These are phyloP conservation scores for Nyctanthes arbortristis DNA, from an alignment of 257 asterid genomes.

Conservation along the genomic window DNA sequence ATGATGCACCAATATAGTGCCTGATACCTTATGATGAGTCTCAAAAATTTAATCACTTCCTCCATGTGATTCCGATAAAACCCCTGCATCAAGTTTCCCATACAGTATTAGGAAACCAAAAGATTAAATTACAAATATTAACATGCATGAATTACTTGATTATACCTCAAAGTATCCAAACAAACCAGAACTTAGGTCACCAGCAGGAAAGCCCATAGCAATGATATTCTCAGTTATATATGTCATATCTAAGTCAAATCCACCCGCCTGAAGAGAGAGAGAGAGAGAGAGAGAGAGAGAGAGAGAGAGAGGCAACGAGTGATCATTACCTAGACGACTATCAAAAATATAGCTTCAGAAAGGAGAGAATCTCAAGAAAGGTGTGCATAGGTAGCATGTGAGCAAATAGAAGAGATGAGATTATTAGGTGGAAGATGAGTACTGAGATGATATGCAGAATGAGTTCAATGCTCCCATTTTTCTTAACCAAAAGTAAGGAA, in stretches of 20 bases:
- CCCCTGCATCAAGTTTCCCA: constrained; percentile 57
- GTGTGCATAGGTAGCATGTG: background rate
- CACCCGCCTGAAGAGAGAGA: constrained; percentile 73
- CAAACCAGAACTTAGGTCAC: constrained; percentile 94
- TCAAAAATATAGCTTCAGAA: constrained; percentile 14
- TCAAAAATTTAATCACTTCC: constrained; percentile 96
- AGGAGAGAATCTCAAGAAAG: constrained; percentile 9
- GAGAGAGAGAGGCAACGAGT: no score
- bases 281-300: constrained; percentile 12
- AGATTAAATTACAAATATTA: constrained; percentile 14
- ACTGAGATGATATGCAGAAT: background rate
- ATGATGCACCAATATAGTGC: background rate
- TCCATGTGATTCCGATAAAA: constrained; percentile 97
- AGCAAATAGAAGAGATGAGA: background rate
- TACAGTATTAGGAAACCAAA: constrained; percentile 22
- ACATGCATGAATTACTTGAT: constrained; percentile 1
- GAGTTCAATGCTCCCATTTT: constrained; percentile 1
- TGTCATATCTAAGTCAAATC: constrained; percentile 98
- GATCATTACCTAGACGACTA: constrained; percentile 12
- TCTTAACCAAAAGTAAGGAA: background rate
- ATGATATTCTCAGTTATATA: constrained; percentile 91
- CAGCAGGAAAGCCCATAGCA: constrained; percentile 99
- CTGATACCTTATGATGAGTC: constrained; percentile 86
- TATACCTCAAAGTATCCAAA: constrained; percentile 95
- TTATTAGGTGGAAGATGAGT: constrained; percentile 9